Evolutionary conservation across 768 basidiomycete genomes (phyloP), one percentile per base, ranked within the genome.

Genomic region (Suillus plorans): DNA sequence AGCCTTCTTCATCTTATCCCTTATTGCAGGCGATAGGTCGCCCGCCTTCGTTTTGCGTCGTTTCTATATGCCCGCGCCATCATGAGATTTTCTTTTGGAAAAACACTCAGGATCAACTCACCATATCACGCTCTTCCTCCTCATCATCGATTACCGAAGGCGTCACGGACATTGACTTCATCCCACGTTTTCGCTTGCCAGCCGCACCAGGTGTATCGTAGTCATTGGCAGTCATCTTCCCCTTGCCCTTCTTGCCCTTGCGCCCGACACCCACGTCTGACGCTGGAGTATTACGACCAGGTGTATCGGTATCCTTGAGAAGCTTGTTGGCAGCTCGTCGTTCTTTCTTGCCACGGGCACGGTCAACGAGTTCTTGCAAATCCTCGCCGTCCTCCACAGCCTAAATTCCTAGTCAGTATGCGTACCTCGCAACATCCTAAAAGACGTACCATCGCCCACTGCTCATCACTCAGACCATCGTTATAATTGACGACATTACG

Each of bases 381-480:
- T 93, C 92, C 73, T 92, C 90, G 31, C 91, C 91, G 10, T 92
- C 91, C 73, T 93, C 91, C 55, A 92, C 78, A 60, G 91, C 90
- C 88, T 89, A 64, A 14, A 61, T 59, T 64, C 34, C 13, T 28
- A 36, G 42, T 63, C 13, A 65, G 55, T 22, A 45, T 22, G 25
- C n/a, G 20, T 37, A n/a, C 16, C 13, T 28, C 41, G 8, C 37
- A 42, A 42, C 37, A 47, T 25, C 41, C 18, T 61, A 28, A 58
- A 63, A 20, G 25, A 80, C 84, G 65, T 72, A 90, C 90, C 84
- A 91, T 84, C 39, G 94, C 87, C 91, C 94, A 97, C 69, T 95
- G 90, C 72, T 97, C 97, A 69, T 99, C 97, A 61, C 88, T 90
- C 63, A 99, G 82, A 18, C 95, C 95, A 73, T 98, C 97, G 65